A percentile compares a stretch with the other conserved stretches of the same genome.
These are phyloP conservation scores for Cryptosporidium meleagridis DNA, from an alignment of 169 alveolate species.

Conservation along the genomic window DNA sequence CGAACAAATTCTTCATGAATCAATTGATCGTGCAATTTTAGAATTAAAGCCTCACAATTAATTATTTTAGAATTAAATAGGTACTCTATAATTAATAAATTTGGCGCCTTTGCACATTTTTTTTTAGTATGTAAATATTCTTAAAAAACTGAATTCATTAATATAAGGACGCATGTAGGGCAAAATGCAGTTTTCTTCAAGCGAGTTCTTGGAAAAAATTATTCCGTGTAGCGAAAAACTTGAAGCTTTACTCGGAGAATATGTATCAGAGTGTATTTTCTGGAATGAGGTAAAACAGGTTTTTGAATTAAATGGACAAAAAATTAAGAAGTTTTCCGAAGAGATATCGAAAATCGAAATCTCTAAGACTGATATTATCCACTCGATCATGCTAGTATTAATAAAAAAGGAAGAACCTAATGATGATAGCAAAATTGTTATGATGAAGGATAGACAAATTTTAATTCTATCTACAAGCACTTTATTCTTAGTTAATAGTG, in stretches of 20 bases:
- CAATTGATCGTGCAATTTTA: conserved; percentile 8
- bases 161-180: neutral
- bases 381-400: neutral
- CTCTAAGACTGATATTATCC: conserved; percentile 14
- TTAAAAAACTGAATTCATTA: no score
- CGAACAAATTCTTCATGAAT: conserved; percentile 24
- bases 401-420: neutral
- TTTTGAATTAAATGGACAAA: neutral
- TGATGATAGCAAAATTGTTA: neutral
- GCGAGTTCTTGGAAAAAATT: conserved; percentile 10
- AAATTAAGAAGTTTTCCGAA: conserved; percentile 26
- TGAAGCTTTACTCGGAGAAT: neutral
- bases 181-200: conserved; percentile 27
- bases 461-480: conserved; percentile 17
- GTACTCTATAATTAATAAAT: no score
- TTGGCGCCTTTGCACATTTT: neutral
- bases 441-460: neutral
- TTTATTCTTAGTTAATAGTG: conserved; percentile 26
- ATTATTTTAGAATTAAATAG: neutral
- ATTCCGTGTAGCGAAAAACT: conserved; percentile 36
- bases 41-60: neutral
- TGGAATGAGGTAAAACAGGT: conserved; percentile 12
- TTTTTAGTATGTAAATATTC: neutral
- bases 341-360: neutral
- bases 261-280: neutral